Percentiles rank a stretch among this genome's conserved stretches.
Evolutionary conservation across 192 early-diverging fungal genomes (phyloP).

Genomic region (Linnemannia elongata): DNA sequence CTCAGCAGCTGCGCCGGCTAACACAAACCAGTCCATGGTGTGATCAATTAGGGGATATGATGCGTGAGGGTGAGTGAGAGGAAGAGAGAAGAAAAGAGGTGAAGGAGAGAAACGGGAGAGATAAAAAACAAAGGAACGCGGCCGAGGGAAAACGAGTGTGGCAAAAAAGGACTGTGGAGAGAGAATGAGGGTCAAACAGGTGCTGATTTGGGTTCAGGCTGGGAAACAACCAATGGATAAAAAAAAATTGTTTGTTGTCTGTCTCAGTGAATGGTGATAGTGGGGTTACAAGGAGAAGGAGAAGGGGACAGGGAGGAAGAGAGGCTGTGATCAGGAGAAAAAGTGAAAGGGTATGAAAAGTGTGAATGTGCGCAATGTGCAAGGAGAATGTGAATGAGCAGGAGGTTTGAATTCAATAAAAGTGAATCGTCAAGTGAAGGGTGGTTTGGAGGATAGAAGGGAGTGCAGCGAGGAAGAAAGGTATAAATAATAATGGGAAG

Average conservation of each 20-base stretch:
- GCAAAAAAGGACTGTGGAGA: not conserved
- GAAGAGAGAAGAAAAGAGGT: not conserved
- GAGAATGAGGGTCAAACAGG: not conserved
- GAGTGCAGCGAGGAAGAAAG: not conserved
- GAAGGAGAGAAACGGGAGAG: not conserved
- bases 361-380: too few species aligned
- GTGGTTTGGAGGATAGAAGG: too few species aligned
- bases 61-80: not conserved
- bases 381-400: too few species aligned
- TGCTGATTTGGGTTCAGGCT: not conserved
- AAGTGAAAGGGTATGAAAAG: not conserved
- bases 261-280: not conserved
- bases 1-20: constrained; percentile 24
- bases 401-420: too few species aligned
- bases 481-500: not conserved
- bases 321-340: not conserved
- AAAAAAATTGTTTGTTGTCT: not conserved
- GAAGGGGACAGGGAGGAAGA: too few species aligned
- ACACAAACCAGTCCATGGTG: constrained; percentile 27
- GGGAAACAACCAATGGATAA: not conserved
- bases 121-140: not conserved
- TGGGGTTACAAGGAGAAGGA: not conserved
- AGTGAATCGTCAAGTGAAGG: too few species aligned
- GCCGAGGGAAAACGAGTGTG: not conserved
- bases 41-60: not conserved